Conservation (phyloP, 371 early-diverging fungal species). For the Dichotomocladium elegans region DNA sequence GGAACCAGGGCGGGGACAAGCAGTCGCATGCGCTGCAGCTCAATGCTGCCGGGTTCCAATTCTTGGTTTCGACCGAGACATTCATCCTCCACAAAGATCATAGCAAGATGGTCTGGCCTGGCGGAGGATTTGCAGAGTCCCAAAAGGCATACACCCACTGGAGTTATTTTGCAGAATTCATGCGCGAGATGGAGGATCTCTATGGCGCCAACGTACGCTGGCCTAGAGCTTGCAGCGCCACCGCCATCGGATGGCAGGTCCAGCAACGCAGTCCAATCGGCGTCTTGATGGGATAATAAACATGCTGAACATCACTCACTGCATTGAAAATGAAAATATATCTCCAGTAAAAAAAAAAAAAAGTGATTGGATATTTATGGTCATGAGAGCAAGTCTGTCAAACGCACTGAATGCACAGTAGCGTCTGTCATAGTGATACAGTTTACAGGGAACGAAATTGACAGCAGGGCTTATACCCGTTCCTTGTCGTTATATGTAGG, state of each 20-base stretch:
- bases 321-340: no score
- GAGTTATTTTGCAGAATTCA: constrained; percentile 54
- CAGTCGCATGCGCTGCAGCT: constrained; percentile 60
- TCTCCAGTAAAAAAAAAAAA: neutral
- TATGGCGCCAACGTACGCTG: constrained; percentile 52
- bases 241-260: constrained; percentile 43
- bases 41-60: constrained; percentile 55
- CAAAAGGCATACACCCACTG: constrained; percentile 38
- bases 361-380: neutral
- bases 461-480: no score
- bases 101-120: constrained; percentile 50
- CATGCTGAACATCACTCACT: no score
- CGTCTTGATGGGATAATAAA: constrained; percentile 24
- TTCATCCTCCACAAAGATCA: constrained; percentile 65
- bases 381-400: neutral
- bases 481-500: no score
- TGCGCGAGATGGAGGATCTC: constrained; percentile 43
- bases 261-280: constrained; percentile 36
- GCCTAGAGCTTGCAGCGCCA: constrained; percentile 57
- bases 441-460: no score
- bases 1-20: constrained; percentile 67
- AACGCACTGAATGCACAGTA: no score
- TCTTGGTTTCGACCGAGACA: constrained; percentile 44
- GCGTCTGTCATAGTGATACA: no score
- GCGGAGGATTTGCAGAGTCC: constrained; percentile 47